A percentile compares a stretch with the other conserved stretches of the same genome.
These are phyloP conservation scores for Dichotomopilus funicola DNA, from an alignment of 2,329 filamentous ascomycete genomes.

Conservation along the genomic window DNA sequence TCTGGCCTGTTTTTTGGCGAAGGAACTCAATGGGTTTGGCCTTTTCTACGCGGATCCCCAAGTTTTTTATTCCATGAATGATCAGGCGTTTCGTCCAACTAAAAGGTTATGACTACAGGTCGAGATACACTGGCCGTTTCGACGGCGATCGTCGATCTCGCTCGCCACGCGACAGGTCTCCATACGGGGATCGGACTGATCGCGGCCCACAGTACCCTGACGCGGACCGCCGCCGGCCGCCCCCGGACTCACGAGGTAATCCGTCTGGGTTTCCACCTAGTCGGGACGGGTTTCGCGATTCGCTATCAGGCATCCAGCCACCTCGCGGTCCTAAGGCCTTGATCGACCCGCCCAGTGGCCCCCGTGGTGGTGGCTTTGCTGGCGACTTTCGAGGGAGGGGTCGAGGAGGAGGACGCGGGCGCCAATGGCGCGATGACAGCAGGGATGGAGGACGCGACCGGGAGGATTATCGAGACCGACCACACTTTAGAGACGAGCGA, in stretches of 20 bases:
- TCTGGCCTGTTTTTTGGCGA: no score
- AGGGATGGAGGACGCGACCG: conserved; percentile 57
- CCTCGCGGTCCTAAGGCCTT: conserved; percentile 77
- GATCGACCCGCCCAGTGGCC: conserved; percentile 61
- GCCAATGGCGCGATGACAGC: conserved; percentile 57
- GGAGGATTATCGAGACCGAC: conserved; percentile 47
- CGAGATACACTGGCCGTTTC: conserved; percentile 54
- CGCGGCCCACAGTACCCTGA: conserved; percentile 45
- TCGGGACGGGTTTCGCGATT: conserved; percentile 52
- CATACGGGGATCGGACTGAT: conserved; percentile 45
- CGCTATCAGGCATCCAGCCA: conserved; percentile 57
- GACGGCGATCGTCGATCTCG: conserved; percentile 58
- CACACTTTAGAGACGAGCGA: conserved; percentile 51
- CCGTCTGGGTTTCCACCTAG: conserved; percentile 54
- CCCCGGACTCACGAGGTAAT: conserved; percentile 50
- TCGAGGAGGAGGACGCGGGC: conserved; percentile 52
- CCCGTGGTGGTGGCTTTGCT: conserved; percentile 59
- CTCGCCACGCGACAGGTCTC: conserved; percentile 63
- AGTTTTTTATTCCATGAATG: background rate
- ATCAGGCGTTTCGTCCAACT: conserved; percentile 14
- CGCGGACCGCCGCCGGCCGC: conserved; percentile 64
- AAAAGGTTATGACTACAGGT: conserved; percentile 35
- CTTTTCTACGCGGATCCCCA: no score
- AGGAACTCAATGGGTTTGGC: no score
- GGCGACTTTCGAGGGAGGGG: conserved; percentile 51